Evolutionary conservation across 2,329 filamentous ascomycete species (phyloP).

Genomic region (Neobulgaria alba): DNA sequence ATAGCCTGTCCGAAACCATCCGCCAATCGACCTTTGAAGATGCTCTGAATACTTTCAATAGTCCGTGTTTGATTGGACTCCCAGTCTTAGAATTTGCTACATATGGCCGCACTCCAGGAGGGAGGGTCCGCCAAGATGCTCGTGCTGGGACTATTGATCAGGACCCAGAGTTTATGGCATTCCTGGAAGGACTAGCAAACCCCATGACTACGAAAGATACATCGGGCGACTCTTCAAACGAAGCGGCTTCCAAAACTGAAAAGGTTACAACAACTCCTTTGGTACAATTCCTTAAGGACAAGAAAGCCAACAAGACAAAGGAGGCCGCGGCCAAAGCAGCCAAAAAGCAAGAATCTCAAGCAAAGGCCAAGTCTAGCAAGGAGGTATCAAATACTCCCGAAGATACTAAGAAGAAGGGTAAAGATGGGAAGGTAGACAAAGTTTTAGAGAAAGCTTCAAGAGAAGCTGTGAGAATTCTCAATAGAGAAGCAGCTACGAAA

Average conservation of each 20-base stretch:
- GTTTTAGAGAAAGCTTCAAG: conserved; percentile 52
- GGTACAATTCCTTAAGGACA: conserved; percentile 83
- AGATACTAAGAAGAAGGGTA: conserved; percentile 45
- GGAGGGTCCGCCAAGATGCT: conserved; percentile 67
- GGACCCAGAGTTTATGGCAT: conserved; percentile 90
- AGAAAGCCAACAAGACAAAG: conserved; percentile 69
- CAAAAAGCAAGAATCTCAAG: conserved; percentile 38
- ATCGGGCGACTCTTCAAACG: conserved; percentile 33
- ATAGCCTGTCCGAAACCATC: conserved; percentile 60
- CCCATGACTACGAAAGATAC: conserved; percentile 42
- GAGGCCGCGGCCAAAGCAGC: conserved; percentile 46
- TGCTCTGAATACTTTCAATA: conserved; percentile 66
- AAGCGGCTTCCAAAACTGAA: conserved; percentile 28
- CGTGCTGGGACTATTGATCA: conserved; percentile 94
- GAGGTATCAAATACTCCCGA: conserved; percentile 35
- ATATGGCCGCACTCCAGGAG: conserved; percentile 73
- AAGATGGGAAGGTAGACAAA: conserved; percentile 56
- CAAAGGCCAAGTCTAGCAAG: conserved; percentile 45
- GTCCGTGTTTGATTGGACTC: conserved; percentile 64
- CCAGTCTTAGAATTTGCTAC: conserved; percentile 75
- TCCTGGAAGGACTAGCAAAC: conserved; percentile 80
- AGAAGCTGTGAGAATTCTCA: conserved; percentile 55
- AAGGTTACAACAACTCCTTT: conserved; percentile 78
- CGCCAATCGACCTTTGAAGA: conserved; percentile 68
- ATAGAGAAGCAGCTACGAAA: conserved; percentile 47